Percentiles rank a stretch among this genome's conserved stretches.
These are phyloP conservation scores for Nakataea oryzae DNA, from an alignment of 2,329 filamentous ascomycete genomes.

Conservation along the genomic window DNA sequence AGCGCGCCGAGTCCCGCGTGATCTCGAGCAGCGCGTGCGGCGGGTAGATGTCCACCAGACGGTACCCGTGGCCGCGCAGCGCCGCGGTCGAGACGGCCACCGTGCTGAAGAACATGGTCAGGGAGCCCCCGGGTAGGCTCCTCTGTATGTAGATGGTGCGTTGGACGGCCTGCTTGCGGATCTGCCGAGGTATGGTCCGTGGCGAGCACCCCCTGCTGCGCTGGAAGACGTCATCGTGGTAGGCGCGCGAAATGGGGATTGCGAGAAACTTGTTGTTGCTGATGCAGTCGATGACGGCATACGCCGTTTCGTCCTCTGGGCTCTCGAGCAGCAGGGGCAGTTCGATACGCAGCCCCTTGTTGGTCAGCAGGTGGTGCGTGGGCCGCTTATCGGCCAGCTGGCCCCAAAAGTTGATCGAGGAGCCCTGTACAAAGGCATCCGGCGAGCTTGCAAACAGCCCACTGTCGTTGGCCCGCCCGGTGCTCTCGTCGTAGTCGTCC, in stretches of 20 bases:
- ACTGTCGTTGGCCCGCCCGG: neutral
- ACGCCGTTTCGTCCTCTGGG: constrained; percentile 4
- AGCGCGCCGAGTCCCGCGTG: neutral
- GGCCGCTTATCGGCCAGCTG: constrained; percentile 1
- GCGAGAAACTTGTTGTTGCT: constrained; percentile 4
- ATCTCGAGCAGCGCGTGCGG: constrained; percentile 4
- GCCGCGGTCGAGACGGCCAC: neutral
- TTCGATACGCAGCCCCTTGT: constrained; percentile 5
- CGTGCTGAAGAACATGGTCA: constrained; percentile 4
- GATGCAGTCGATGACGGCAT: constrained; percentile 4
- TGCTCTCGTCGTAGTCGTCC: neutral
- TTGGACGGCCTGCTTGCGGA: neutral
- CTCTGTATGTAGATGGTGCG: constrained; percentile 4
- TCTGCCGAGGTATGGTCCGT: neutral
- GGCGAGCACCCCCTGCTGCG: constrained; percentile 1
- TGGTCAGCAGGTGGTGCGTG: constrained; percentile 5
- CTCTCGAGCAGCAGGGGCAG: neutral
- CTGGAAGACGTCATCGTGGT: constrained; percentile 6
- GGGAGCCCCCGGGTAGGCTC: neutral
- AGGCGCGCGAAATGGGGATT: constrained; percentile 1
- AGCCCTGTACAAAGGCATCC: constrained; percentile 1
- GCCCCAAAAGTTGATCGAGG: constrained; percentile 4
- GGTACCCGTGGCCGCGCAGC: constrained; percentile 1
- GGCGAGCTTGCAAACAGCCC: constrained; percentile 9
- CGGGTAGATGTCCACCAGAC: constrained; percentile 2